Evolutionary conservation across 495 filamentous ascomycete species (phyloP).

Genomic region (Aspergillus nanangensis): DNA sequence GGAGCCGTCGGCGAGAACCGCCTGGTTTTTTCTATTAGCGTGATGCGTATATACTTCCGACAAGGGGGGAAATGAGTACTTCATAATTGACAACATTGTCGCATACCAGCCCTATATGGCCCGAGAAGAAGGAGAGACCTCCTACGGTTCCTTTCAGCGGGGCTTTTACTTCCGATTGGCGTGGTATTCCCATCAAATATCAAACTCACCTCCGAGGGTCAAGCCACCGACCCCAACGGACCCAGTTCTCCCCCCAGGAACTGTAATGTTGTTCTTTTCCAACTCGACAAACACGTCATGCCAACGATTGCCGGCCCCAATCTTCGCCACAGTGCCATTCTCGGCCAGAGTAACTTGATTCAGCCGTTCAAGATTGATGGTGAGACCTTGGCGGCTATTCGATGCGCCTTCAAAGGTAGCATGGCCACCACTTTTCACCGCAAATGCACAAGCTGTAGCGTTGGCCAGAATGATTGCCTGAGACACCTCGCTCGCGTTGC

Average conservation of each 20-base stretch:
- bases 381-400: background rate
- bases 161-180: too few relatives aligned
- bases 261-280: background rate
- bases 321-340: background rate
- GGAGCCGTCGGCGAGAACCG: conserved; percentile 36
- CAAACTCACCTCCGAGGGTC: background rate
- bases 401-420: background rate
- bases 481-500: background rate
- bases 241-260: background rate
- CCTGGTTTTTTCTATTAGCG: background rate
- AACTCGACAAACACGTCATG: background rate
- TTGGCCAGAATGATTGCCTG: background rate
- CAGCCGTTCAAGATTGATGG: background rate
- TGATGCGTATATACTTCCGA: too few relatives aligned
- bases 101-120: conserved; percentile 4
- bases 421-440: background rate
- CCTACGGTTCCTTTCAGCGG: too few relatives aligned
- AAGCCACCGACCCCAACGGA: background rate
- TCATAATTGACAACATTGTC: conserved; percentile 7
- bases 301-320: background rate
- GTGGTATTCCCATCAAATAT: too few relatives aligned
- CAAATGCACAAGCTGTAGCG: background rate
- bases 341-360: background rate
- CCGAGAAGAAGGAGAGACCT: background rate
- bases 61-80: too few relatives aligned